Conservation (phyloP, 306 rosid genomes). For the Vigna unguiculata region DNA sequence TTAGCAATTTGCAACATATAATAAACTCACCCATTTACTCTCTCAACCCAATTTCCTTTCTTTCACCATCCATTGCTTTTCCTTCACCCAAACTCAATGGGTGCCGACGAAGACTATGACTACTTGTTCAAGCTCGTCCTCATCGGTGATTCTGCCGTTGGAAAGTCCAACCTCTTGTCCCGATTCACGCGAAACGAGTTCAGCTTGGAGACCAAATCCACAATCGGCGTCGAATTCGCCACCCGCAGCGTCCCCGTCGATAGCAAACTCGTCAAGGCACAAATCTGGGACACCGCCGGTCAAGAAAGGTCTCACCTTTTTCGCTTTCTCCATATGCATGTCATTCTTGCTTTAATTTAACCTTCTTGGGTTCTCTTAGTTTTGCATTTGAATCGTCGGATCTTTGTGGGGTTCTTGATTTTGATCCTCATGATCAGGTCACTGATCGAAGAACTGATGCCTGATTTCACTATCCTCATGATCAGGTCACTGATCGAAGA, state of each 20-base stretch:
- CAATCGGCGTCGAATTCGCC: constrained; percentile 87
- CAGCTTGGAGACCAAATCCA: constrained; percentile 73
- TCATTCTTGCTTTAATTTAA: background rate
- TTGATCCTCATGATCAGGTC: constrained; percentile 31
- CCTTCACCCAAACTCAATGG: constrained; percentile 48
- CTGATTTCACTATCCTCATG: constrained; percentile 31
- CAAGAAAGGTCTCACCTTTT: constrained; percentile 68
- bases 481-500: constrained; percentile 1
- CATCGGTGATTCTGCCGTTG: constrained; percentile 87
- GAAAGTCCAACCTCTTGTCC: constrained; percentile 80
- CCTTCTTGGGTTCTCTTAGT: constrained; percentile 8
- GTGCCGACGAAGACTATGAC: constrained; percentile 77
- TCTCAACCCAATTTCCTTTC: background rate
- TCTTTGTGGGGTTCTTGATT: background rate
- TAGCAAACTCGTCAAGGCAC: constrained; percentile 78
- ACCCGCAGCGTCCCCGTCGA: constrained; percentile 73
- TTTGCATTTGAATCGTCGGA: constrained; percentile 3
- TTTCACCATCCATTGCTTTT: background rate
- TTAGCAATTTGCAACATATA: constrained; percentile 20
- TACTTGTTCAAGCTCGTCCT: constrained; percentile 82
- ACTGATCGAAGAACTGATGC: background rate
- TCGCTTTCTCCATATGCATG: background rate
- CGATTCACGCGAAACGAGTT: constrained; percentile 79
- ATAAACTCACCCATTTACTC: background rate
- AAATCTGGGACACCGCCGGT: constrained; percentile 93